A percentile compares a stretch with the other conserved stretches of the same genome.
phyloP scores from a whole-genome alignment of 2,329 filamentous ascomycete species.

The Sclerotiophoma versabilis region DNA sequence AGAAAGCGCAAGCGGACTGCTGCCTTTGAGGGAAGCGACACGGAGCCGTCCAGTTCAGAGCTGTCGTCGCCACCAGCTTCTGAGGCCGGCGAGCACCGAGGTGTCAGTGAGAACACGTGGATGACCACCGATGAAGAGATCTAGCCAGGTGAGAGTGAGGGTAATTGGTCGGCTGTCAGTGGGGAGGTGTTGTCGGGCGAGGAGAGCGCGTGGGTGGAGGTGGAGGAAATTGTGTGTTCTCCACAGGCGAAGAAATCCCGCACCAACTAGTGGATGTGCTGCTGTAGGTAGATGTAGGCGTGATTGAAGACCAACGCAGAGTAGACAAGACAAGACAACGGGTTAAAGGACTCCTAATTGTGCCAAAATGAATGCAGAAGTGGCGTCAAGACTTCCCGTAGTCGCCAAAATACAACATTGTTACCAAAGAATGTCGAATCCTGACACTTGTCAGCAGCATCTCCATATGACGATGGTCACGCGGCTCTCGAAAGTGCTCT shows the following conservation, averaged over 20 bases:
- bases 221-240: background rate
- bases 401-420: background rate
- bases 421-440: background rate
- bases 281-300: background rate
- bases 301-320: background rate
- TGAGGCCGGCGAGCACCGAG: background rate
- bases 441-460: background rate
- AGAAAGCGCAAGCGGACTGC: constrained; percentile 7
- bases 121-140: constrained; percentile 2
- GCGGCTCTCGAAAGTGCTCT: background rate
- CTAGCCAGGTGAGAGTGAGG: background rate
- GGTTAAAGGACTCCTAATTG: background rate
- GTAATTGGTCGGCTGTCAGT: background rate
- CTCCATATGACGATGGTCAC: background rate
- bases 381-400: background rate
- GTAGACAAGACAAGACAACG: background rate
- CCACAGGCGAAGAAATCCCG: background rate
- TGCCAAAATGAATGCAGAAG: background rate
- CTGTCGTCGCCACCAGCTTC: constrained; percentile 1
- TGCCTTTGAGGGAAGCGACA: background rate
- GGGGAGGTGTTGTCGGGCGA: background rate
- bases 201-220: background rate
- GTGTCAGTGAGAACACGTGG: background rate
- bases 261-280: background rate
- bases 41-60: background rate